These are phyloP conservation scores for Dactylella cylindrospora DNA, from an alignment of 2,329 filamentous ascomycete genomes.

Conservation along the genomic window DNA sequence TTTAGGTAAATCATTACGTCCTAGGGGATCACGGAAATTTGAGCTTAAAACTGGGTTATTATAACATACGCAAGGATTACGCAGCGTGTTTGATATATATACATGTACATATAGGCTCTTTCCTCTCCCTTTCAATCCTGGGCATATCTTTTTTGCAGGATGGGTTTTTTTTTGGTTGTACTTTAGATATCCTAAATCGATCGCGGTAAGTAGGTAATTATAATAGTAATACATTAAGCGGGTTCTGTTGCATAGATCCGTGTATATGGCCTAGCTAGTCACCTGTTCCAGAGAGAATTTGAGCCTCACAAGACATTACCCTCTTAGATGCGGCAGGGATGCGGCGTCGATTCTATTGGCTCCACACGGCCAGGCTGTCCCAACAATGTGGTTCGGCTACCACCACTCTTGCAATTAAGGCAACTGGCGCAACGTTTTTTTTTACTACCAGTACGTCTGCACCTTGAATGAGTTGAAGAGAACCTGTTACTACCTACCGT, in stretches of 20 bases:
- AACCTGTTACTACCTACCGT: too few species aligned
- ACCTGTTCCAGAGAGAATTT: not conserved
- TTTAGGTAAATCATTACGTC: too few species aligned
- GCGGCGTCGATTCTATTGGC: constrained; percentile 22
- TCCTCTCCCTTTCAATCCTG: not conserved
- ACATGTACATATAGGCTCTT: not conserved
- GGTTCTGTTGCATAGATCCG: too few species aligned
- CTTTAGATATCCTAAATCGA: too few species aligned
- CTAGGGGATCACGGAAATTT: too few species aligned
- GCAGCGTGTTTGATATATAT: not conserved
- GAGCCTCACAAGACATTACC: constrained; percentile 6
- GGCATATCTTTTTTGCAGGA: not conserved
- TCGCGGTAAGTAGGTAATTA: not conserved
- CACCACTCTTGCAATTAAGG: too few species aligned
- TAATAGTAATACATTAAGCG: constrained; percentile 11
- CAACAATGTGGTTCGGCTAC: constrained; percentile 39
- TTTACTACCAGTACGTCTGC: too few species aligned
- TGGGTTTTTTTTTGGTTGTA: not conserved
- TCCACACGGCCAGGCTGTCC: not conserved
- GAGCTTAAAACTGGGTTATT: too few species aligned
- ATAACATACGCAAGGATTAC: too few species aligned
- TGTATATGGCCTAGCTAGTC: too few species aligned
- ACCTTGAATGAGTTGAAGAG: too few species aligned
- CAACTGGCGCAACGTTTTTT: too few species aligned
- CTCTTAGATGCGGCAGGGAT: constrained; percentile 24